These are phyloP conservation scores for Kwoniella botswanensis DNA, from an alignment of 768 basidiomycete genomes.

Conservation along the genomic window DNA sequence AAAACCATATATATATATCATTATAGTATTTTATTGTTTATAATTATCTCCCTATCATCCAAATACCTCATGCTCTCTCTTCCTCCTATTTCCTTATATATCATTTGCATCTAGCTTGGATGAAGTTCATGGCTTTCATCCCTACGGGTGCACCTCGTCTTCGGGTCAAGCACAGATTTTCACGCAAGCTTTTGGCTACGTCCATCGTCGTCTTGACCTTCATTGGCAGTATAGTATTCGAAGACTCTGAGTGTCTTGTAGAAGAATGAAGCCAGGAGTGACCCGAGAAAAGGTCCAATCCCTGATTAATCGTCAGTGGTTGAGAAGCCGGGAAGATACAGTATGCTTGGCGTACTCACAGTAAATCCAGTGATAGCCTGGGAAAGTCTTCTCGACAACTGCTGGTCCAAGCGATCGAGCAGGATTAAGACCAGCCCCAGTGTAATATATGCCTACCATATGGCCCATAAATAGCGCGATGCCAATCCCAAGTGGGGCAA, in stretches of 20 bases:
- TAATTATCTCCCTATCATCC: background rate
- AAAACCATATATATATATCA: background rate
- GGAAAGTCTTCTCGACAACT: conserved; percentile 4
- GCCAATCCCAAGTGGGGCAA: background rate
- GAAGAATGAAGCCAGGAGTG: conserved; percentile 1
- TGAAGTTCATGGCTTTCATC: background rate
- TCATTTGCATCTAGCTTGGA: too few relatives aligned
- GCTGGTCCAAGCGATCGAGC: conserved; percentile 4
- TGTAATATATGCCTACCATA: conserved; percentile 8
- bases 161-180: background rate
- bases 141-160: background rate
- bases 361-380: conserved; percentile 6
- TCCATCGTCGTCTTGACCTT: conserved; percentile 10
- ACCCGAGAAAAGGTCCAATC: conserved; percentile 4
- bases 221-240: conserved; percentile 7
- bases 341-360: background rate
- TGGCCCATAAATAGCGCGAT: conserved; percentile 3
- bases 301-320: background rate
- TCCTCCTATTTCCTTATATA: background rate
- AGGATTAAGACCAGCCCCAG: conserved; percentile 7
- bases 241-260: conserved; percentile 1
- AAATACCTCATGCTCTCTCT: too few relatives aligned
- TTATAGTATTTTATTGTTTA: background rate
- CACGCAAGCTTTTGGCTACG: background rate
- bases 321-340: background rate